Evolutionary conservation across 2,329 filamentous ascomycete genomes (phyloP), one percentile per base, ranked within the genome.

Genomic region (Phialophora chinensis): DNA sequence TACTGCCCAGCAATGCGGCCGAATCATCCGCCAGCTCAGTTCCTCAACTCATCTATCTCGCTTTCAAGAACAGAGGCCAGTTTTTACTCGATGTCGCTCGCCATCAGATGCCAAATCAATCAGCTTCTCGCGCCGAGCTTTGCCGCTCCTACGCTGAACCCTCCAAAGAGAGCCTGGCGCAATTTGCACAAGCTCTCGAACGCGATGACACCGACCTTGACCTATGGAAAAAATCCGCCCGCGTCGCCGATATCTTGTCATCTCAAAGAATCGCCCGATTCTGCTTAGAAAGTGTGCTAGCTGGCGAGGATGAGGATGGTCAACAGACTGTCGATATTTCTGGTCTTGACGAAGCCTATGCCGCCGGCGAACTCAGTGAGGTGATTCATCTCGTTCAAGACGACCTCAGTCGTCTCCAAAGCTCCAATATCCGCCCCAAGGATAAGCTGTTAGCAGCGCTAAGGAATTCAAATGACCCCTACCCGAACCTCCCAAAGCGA

Each of bases 21-120:
- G 92, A 96, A 70, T 89, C 87, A 31, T 88, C 88, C 1, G 91
- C 90, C 17, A 95, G 90, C 75, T 94, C 90, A 57, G 82, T 98
- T 10, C 90, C 92, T 0, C 93, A 97, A 75, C 93, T 96, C 11
- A 84, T 98, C 23, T 97, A 97, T 74, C 85, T 99, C 7, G 91
- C 94, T 1, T 92, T 96, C 82, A 99, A 98, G 78, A 99, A 98
- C 73, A 89, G 94, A 79, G 95, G 93, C 50, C 92, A 98, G 75
- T 97, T 96, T 75, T 83, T 90, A 65, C 83, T 99, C n/a, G 94
- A 99, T 76, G 82, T 80, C 65, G 86, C 90, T 71, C 88, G 84
- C 72, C 80, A 86, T 77, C 83, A 79, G 52, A 70, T 84, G 25
- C 47, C 66, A n/a, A 47, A 57, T 29, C 57, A 62, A 20, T 47